These are phyloP conservation scores for Scutellaria barbata DNA, from an alignment of 257 asterid genomes.

Conservation along the genomic window DNA sequence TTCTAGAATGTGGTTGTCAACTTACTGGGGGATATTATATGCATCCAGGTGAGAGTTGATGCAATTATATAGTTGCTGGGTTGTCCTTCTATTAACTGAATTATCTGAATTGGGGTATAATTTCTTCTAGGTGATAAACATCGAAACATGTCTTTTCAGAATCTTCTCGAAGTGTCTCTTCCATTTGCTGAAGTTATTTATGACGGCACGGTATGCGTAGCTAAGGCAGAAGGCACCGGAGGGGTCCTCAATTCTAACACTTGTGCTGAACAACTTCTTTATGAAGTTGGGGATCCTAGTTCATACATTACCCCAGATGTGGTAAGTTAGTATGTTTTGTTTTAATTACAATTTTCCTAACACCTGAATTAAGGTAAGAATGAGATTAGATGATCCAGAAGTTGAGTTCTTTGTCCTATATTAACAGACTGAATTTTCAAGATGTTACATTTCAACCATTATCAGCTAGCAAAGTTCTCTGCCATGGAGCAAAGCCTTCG, in stretches of 20 bases:
- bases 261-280: constrained; percentile 95
- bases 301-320: constrained; percentile 93
- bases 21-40: constrained; percentile 96
- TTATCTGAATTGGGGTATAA: constrained; percentile 15
- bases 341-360: constrained; percentile 13
- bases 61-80: constrained; percentile 23
- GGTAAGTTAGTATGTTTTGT: constrained; percentile 48
- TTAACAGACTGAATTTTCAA: constrained; percentile 68
- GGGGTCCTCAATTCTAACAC: constrained; percentile 76
- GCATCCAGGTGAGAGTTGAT: constrained; percentile 77
- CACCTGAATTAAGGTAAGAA: constrained; percentile 14
- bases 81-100: constrained; percentile 24
- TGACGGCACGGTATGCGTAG: constrained; percentile 77
- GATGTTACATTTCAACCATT: constrained; percentile 77
- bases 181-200: constrained; percentile 83
- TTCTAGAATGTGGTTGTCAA: constrained; percentile 98
- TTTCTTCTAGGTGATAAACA: constrained; percentile 70
- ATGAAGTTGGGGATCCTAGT: constrained; percentile 96
- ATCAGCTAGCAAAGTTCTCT: constrained; percentile 73
- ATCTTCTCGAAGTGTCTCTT: constrained; percentile 82
- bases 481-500: constrained; percentile 90
- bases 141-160: constrained; percentile 72
- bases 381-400: constrained; percentile 30
- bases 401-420: constrained; percentile 27
- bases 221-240: constrained; percentile 79